Evolutionary conservation across 805 yeast genomes (phyloP), one percentile per base, ranked within the genome.

Genomic region (Zygosaccharomyces gambellarensis): DNA sequence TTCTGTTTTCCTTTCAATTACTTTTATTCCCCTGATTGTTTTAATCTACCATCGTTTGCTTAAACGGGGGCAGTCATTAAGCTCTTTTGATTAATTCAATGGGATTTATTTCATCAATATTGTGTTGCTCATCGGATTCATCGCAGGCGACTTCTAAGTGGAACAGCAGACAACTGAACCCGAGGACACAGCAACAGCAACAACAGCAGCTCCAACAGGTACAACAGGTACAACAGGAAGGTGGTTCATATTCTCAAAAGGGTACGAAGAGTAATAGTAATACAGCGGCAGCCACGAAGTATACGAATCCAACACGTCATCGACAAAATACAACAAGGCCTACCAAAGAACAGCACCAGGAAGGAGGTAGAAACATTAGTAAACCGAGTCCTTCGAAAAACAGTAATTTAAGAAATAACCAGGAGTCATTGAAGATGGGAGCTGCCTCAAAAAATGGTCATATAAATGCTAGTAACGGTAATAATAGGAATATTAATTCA

Each of bases 21-120:
- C 28, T 8, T 25, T 2, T 2, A 5, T 25, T 25, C 9, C 9
- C 9, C 28, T 25, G 28, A 25, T 25, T 25, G 28, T 25, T 25
- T 25, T 25, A 25, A 25, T 8, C 28, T 8, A 8, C 9, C 9
- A 1, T 25, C 28, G 14, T 34, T 34, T 17, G 14, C 19, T 34
- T 10, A 14, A 14, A 14, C 10, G 38, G 14, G 36, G 11, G 38
- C 38, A 4, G n/a, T 14, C 9, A 34, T 34, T 14, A 10, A 30
- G 45, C 34, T 42, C 36, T 31, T 42, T 42, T 27, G 17, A 21
- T 30, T 27, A 23, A 21, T 30, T 42, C 45, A 49, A 71, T 71
- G 74, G 72, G 71, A 52, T 61, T 70, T 52, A 55, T 68, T 41
- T 60, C 71, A 31, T 63, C 71, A 31, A 44, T 54, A 50, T 36